Base-by-base conservation (phyloP, 495 filamentous ascomycete genomes). In the Hyaloscypha bicolor region DNA sequence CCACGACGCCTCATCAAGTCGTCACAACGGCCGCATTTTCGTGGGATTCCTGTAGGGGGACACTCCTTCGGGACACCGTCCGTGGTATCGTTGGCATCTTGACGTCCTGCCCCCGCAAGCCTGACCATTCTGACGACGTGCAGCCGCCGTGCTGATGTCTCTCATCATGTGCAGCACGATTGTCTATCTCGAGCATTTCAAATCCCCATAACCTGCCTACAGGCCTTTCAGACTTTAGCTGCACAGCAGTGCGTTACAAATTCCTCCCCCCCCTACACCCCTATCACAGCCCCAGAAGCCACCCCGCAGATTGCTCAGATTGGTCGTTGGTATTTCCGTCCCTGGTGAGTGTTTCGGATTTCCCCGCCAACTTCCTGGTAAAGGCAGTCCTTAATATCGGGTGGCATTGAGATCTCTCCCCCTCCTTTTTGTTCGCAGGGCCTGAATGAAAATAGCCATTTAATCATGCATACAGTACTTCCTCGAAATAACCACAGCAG, bases 401-500 rank as follows among this genome's bases (percentile, higher is more conserved):
- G 9, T 12, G 0, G 42, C 42, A 4, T 48, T 48, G 16, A 16
- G 42, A 19, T 29, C 19, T 56, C 22, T 56, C 21, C 53, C 6
- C 53, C 53, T 31, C 53, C 53, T 31, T 56, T 56, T 19, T 31
- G 6, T 48, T 56, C 11, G 16, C 19, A 29, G 53, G 53, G 9
- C 8, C 29, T 25, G 29, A 30, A 31, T 56, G 53, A 56, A 56
- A 56, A 56, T 56, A 56, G 53, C 53, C 53, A 56, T 56, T 19
- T 56, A 6, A 16, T 4, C 53, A 16, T 25, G 53, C 29, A 56
- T 56, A 25, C 25, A 25, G 25, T 25, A 29, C 29, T 56, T 25
- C 9, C 53, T 31, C 22, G 22, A 56, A 56, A 56, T 56, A 56
- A 56, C 53, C 53, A 25, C 22, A 56, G 53, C 4, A 29, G 53